phyloP scores from a whole-genome alignment of 129 eudicot genomes.

The Flaveria linearis region DNA sequence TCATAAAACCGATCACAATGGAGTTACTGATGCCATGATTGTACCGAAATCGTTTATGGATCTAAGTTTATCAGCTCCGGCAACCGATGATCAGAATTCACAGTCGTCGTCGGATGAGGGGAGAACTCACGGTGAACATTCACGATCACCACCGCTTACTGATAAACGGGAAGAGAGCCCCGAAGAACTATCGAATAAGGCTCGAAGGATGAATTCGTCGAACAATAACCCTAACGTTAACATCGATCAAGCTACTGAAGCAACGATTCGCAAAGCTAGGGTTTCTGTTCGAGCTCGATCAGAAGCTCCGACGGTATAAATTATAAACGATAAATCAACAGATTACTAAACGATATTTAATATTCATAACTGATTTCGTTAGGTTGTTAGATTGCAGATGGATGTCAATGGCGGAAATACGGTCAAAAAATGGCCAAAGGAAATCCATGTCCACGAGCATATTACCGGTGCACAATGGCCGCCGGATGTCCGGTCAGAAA shows the following conservation, averaged over 20 bases:
- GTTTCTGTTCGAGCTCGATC: constrained; percentile 20
- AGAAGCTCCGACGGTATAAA: not conserved
- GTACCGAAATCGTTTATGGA: constrained; percentile 49
- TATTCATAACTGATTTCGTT: not conserved
- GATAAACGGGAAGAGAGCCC: constrained; percentile 25
- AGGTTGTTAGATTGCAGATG: constrained; percentile 43
- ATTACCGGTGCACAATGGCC: constrained; percentile 60
- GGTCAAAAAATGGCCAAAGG: constrained; percentile 62
- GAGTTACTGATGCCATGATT: constrained; percentile 8
- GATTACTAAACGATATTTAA: not conserved
- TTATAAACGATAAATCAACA: not conserved
- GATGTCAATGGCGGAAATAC: constrained; percentile 61
- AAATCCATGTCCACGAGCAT: constrained; percentile 58
- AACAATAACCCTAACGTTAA: not conserved
- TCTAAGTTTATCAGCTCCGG: constrained; percentile 39
- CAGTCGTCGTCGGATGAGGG: constrained; percentile 44
- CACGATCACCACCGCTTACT: constrained; percentile 12
- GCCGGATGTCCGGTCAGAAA: constrained; percentile 54
- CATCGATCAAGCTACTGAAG: constrained; percentile 12
- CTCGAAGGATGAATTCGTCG: not conserved
- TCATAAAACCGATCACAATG: constrained; percentile 6
- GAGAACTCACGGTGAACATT: constrained; percentile 31
- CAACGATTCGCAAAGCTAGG: constrained; percentile 17
- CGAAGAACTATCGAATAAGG: constrained; percentile 17
- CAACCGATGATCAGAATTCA: constrained; percentile 33